Evolutionary conservation across 768 basidiomycete species (phyloP), one percentile per base, ranked within the genome.

Genomic region (Jaapia argillacea): DNA sequence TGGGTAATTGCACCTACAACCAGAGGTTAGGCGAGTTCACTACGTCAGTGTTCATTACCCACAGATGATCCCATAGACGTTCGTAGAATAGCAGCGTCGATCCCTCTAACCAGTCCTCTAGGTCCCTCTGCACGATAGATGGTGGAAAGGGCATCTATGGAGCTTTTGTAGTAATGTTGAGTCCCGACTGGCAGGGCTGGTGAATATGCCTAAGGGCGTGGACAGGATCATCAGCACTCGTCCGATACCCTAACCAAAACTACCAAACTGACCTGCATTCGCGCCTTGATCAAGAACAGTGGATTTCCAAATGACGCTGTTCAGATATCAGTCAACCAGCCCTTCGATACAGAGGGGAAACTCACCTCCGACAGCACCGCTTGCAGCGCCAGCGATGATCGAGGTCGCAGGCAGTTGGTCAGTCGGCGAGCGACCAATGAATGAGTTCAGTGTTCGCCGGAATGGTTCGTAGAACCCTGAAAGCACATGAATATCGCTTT

Each of bases 381-480:
- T 93, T 3, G 74, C 69, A 2, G 93, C 93, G 2, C 96, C 96
- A 12, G 94, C 91, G 28, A 78, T 59, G 21, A 97, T 60, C 28
- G 92, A 88, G 1, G 88, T 93, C 28, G 76, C 58, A 2, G 81
- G 79, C 31, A 84, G 67, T 52, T 85, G 85, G 20, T 81, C 79
- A 18, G 71, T 69, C 28, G 79, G 63, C 24, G 71, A 60, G 48
- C 72, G 63, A 31, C 92, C 91, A 40, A 87, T 60, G 28, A 79
- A 50, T 16, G 64, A 64, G 63, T 98, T 99, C 41, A 88, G 57
- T 2, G 61, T 61, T 46, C 66, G 72, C 46, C 96, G 74, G 45
- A 98, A 76, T 1, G 93, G 94, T 58, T 99, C 96, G 58, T 96
- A 99, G 57, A 99, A 94, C 4, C 96, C 94, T 89, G 50, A n/a